These are phyloP conservation scores for Chlorencoelia australis DNA, from an alignment of 2,329 filamentous ascomycete species.

Conservation along the genomic window DNA sequence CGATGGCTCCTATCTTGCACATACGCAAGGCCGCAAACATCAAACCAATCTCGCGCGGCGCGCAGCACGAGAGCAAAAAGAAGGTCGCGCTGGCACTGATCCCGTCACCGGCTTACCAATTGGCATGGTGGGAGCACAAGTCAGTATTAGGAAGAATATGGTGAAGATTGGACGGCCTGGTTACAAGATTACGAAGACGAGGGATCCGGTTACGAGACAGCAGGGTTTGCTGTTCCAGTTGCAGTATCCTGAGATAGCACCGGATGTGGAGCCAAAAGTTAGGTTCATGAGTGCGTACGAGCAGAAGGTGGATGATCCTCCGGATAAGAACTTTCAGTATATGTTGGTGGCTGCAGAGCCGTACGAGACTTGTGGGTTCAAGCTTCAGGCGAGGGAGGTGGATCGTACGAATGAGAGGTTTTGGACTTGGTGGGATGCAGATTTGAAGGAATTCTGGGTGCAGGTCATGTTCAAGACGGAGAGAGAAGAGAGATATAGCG, in stretches of 20 bases:
- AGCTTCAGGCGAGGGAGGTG: constrained; percentile 86
- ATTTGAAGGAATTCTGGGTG: constrained; percentile 94
- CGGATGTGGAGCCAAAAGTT: constrained; percentile 68
- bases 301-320: constrained; percentile 84
- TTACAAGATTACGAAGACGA: constrained; percentile 95
- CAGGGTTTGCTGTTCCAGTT: constrained; percentile 91
- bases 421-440: constrained; percentile 92
- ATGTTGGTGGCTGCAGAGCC: constrained; percentile 90
- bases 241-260: constrained; percentile 83
- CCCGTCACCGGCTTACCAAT: constrained; percentile 60
- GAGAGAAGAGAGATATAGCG: constrained; percentile 78
- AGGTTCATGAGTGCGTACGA: constrained; percentile 97
- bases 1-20: constrained; percentile 95
- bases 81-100: constrained; percentile 60
- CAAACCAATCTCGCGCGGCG: constrained; percentile 95
- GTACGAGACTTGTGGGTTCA: constrained; percentile 96
- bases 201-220: constrained; percentile 81
- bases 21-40: constrained; percentile 97
- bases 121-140: constrained; percentile 58
- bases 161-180: constrained; percentile 94
- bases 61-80: constrained; percentile 89
- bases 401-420: constrained; percentile 81
- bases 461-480: constrained; percentile 98
- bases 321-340: constrained; percentile 91
- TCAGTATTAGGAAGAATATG: constrained; percentile 63